Base-by-base conservation (phyloP, 2,329 filamentous ascomycete genomes). In the Ascochyta fabae region DNA sequence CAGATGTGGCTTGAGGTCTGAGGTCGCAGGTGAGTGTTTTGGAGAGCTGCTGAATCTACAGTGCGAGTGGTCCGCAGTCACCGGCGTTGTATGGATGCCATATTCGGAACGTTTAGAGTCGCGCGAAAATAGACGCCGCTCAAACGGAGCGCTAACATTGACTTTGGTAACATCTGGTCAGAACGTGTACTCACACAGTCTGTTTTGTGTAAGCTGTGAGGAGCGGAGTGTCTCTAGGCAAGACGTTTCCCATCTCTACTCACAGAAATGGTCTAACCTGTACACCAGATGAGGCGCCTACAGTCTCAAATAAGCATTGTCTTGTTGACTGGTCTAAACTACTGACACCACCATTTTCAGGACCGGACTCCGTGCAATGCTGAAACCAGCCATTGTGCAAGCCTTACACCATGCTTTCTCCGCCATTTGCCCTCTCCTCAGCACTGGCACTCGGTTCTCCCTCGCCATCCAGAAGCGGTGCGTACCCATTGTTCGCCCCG, bases 391-490 rank as follows among this genome's bases (percentile, higher is more conserved):
- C 19, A 34, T 26, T 13, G 1, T 22, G 19, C 31, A 12, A 43
- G 15, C 29, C 27, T 39, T 31, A 49, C 45, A 31, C 52, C 55
- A 48, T 56, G 19, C 29, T 56, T 34, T 51, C 61, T 23, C 52
- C 47, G 15, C 13, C 41, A 13, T 16, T 33, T 19, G 42, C 3
- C 8, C 47, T 35, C 42, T 51, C 63, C 47, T 60, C 65, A 23
- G 46, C 23, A 50, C 56, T 56, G 46, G 38, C 4, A 78, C 49
- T 48, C 49, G 56, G 39, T 56, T 48, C 33, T 9, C 45, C 50
- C 27, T 53, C 36, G 0, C 29, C 31, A 40, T 69, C 60, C 12
- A 69, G 38, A 27, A 69, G 53, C n/a, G 65, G 64, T 12, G 62
- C 58, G 56, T 67, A 69, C 3, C 61, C 68, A 7, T 52, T 53